phyloP scores from a whole-genome alignment of 2,329 filamentous ascomycete genomes.

The Fonsecaea pedrosoi region DNA sequence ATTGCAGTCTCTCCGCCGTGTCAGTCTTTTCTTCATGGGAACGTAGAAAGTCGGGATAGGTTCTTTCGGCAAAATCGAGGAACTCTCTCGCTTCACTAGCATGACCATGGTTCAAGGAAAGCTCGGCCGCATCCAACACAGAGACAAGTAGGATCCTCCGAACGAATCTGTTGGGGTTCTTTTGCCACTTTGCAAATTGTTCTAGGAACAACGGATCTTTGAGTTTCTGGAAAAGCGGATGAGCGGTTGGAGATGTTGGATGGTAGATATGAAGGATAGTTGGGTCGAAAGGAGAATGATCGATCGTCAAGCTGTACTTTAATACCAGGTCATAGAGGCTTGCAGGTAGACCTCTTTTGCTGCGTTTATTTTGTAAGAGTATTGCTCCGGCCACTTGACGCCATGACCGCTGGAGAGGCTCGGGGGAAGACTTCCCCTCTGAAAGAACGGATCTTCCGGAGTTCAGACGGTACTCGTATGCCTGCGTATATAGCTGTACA shows the following conservation, averaged over 20 bases:
- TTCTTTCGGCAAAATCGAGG: conserved; percentile 35
- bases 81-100: conserved; percentile 29
- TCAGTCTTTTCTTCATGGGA: conserved; percentile 13
- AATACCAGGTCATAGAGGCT: conserved; percentile 44
- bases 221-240: conserved; percentile 21
- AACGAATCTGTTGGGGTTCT: conserved; percentile 26
- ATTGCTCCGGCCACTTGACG: conserved; percentile 42
- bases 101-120: conserved; percentile 45
- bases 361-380: conserved; percentile 38
- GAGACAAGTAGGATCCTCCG: conserved; percentile 45
- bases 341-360: conserved; percentile 36
- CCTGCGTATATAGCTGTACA: conserved; percentile 37
- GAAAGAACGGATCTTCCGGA: conserved; percentile 38
- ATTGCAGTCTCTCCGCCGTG: conserved; percentile 23
- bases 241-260: conserved; percentile 46
- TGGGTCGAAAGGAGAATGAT: conserved; percentile 37
- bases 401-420: conserved; percentile 23
- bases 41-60: conserved; percentile 35
- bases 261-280: conserved; percentile 48
- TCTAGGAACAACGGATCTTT: conserved; percentile 38
- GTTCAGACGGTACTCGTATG: conserved; percentile 34
- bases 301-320: conserved; percentile 16
- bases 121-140: conserved; percentile 49
- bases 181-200: conserved; percentile 29
- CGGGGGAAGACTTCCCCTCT: conserved; percentile 2